These are phyloP conservation scores for Leccinum ponderosum DNA, from an alignment of 1,284 basidiomycete genomes.

Conservation along the genomic window DNA sequence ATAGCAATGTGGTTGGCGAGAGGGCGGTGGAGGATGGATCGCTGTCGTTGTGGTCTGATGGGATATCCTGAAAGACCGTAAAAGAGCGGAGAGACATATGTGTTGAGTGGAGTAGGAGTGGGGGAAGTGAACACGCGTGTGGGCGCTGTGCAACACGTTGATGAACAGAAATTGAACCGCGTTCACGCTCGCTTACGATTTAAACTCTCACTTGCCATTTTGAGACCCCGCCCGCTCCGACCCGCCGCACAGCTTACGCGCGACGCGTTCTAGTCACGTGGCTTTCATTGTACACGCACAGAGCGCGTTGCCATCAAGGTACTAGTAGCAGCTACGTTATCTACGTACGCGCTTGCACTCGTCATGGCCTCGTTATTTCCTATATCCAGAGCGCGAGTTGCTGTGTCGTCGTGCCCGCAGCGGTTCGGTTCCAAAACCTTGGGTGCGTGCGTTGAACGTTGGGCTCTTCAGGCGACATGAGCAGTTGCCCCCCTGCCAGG, in stretches of 20 bases:
- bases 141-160: conserved; percentile 37
- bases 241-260: conserved; percentile 19
- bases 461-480: conserved; percentile 4
- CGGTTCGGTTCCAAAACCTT: conserved; percentile 4
- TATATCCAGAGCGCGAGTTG: neutral
- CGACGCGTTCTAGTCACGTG: conserved; percentile 35
- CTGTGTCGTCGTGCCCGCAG: neutral
- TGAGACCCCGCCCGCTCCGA: conserved; percentile 35
- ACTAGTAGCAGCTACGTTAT: neutral
- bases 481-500: conserved; percentile 9
- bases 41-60: conserved; percentile 30
- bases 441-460: neutral
- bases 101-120: conserved; percentile 10
- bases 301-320: neutral
- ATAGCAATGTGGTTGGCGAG: conserved; percentile 31
- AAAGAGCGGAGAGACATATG: conserved; percentile 59
- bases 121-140: conserved; percentile 20
- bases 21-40: conserved; percentile 14
- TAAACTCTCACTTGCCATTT: conserved; percentile 32
- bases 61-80: conserved; percentile 64
- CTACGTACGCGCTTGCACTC: neutral
- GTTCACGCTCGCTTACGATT: conserved; percentile 30
- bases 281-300: neutral
- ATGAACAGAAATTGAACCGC: conserved; percentile 25
- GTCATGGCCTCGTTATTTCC: neutral